Conservation (phyloP, 306 rosid genomes). For the Lathyrus tuberosus region DNA sequence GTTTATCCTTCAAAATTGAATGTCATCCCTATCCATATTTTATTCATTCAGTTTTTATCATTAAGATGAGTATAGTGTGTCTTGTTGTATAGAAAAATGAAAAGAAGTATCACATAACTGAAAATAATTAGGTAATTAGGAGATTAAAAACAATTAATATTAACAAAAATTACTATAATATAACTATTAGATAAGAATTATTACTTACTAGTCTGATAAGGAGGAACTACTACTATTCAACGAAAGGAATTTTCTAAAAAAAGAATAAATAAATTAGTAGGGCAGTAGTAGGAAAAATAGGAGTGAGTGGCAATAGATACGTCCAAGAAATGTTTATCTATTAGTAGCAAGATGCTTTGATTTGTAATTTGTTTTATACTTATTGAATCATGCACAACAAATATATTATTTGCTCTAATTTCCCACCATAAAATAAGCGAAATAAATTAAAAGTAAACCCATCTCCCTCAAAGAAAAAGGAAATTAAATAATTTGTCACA, state of each 20-base stretch:
- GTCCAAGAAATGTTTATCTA: slow-evolving; percentile 1
- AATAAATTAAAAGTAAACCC: no score
- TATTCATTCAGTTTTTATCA: neutral
- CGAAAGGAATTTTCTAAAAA: neutral
- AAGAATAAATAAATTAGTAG: neutral
- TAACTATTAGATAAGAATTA: neutral
- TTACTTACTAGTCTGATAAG: slow-evolving; percentile 23
- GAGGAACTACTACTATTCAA: neutral
- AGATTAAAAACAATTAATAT: neutral
- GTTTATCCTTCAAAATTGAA: neutral
- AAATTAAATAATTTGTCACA: no score
- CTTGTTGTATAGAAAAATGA: neutral
- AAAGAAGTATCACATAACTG: neutral
- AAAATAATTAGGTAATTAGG: neutral
- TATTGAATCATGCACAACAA: neutral
- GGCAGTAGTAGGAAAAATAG: neutral
- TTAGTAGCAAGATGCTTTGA: slow-evolving; percentile 30
- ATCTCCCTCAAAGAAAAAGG: no score
- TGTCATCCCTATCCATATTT: neutral
- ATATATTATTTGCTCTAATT: no score
- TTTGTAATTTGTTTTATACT: slow-evolving; percentile 2
- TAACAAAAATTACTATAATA: neutral
- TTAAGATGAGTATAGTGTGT: neutral
- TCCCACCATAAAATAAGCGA: no score
- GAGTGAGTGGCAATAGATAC: slow-evolving; percentile 8